Conservation (phyloP, 202 grass and related monocot species). For the Elaeis oleifera region DNA sequence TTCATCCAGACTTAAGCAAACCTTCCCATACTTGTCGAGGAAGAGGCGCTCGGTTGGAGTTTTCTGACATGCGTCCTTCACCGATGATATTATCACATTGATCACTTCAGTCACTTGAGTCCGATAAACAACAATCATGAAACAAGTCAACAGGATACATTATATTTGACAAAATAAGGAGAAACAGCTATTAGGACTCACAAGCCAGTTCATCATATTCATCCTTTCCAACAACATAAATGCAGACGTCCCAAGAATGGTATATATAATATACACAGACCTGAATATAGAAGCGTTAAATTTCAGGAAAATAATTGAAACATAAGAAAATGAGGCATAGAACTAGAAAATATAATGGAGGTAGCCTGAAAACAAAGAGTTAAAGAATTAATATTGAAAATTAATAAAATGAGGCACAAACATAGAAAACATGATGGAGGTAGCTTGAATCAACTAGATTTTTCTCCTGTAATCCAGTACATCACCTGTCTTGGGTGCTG, state of each 20-base stretch:
- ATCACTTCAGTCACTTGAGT: conserved; percentile 71
- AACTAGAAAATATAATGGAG: too few species aligned
- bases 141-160: neutral
- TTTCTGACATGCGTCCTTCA: conserved; percentile 86
- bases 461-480: too few species aligned
- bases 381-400: too few species aligned
- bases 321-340: neutral
- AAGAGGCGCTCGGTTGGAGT: conserved; percentile 79
- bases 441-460: too few species aligned
- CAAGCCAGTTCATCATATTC: conserved; percentile 95
- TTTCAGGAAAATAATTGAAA: neutral
- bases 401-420: too few species aligned
- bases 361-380: too few species aligned
- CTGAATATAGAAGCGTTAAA: conserved; percentile 26
- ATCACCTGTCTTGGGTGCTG: too few species aligned
- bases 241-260: conserved; percentile 79
- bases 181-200: conserved; percentile 31
- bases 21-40: conserved; percentile 89
- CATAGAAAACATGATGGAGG: too few species aligned
- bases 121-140: neutral
- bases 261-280: conserved; percentile 91
- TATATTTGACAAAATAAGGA: neutral
- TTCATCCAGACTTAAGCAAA: conserved; percentile 90
- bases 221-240: conserved; percentile 96
- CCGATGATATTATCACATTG: conserved; percentile 75